Conservation (phyloP, 2,329 filamentous ascomycete species). For the Niveomyces coronatus region DNA sequence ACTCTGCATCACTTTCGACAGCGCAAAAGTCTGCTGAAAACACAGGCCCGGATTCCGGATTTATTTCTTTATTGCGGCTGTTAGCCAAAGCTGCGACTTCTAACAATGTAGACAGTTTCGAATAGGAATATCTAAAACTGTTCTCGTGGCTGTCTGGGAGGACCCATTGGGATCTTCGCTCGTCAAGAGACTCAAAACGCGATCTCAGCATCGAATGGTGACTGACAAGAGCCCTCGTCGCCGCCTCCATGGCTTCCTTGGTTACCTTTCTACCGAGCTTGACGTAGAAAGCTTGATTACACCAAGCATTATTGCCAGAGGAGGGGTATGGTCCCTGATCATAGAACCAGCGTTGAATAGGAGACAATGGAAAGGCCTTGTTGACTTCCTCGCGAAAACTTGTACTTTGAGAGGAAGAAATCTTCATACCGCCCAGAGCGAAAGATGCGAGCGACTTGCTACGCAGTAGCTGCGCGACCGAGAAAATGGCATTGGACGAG, state of each 20-base stretch:
- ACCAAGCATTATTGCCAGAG: neutral
- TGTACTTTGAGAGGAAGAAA: neutral
- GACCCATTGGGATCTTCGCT: slow-evolving; percentile 2
- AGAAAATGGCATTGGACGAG: neutral
- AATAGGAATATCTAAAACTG: neutral
- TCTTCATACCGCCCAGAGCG: neutral
- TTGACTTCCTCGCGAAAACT: slow-evolving; percentile 2
- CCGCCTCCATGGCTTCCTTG: neutral
- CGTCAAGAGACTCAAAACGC: slow-evolving; percentile 2
- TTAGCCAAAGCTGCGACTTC: neutral
- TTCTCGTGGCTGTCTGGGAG: neutral
- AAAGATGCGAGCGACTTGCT: neutral
- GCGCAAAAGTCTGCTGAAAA: slow-evolving; percentile 11
- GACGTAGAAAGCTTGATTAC: slow-evolving; percentile 2
- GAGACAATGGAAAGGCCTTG: slow-evolving; percentile 6
- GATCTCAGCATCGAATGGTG: slow-evolving; percentile 11
- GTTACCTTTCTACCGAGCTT: slow-evolving; percentile 2
- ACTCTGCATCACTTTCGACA: slow-evolving; percentile 7
- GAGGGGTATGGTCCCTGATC: slow-evolving; percentile 2
- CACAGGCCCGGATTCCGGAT: slow-evolving; percentile 15
- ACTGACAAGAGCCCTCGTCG: slow-evolving; percentile 2
- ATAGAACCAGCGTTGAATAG: slow-evolving; percentile 10
- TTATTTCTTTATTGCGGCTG: slow-evolving; percentile 1
- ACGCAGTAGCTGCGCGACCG: neutral
- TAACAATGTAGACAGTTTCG: neutral